These are phyloP conservation scores for Gracilaria caudata DNA, from an alignment of 23 red algal species.

Conservation along the genomic window DNA sequence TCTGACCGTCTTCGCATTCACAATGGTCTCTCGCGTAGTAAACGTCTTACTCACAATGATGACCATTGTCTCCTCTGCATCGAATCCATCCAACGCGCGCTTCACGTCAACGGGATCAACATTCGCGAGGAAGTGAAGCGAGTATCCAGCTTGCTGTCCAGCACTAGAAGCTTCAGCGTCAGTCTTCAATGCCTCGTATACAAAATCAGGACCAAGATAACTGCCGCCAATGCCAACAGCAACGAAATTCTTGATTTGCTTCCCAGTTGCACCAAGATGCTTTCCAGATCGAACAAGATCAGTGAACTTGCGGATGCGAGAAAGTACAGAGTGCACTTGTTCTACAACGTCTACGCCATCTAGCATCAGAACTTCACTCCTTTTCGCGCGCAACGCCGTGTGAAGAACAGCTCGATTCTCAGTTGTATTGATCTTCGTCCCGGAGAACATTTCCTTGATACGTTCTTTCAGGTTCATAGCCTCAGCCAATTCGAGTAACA, in stretches of 20 bases:
- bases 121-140: slow-evolving; percentile 91
- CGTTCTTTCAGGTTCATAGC: slow-evolving; percentile 52
- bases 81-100: slow-evolving; percentile 67
- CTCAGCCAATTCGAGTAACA: slow-evolving; percentile 75
- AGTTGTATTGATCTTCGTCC: slow-evolving; percentile 82
- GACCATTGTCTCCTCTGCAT: slow-evolving; percentile 90
- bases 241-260: slow-evolving; percentile 86
- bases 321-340: slow-evolving; percentile 80
- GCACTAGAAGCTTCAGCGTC: slow-evolving; percentile 62
- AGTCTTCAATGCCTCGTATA: slow-evolving; percentile 88
- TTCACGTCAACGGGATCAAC: slow-evolving; percentile 95
- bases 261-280: slow-evolving; percentile 76
- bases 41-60: slow-evolving; percentile 95
- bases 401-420: slow-evolving; percentile 94
- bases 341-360: slow-evolving; percentile 86
- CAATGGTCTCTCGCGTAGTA: slow-evolving; percentile 91
- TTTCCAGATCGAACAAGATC: slow-evolving; percentile 77
- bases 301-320: slow-evolving; percentile 78
- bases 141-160: slow-evolving; percentile 43
- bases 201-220: slow-evolving; percentile 99
- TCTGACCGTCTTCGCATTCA: slow-evolving; percentile 89
- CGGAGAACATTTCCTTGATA: slow-evolving; percentile 86
- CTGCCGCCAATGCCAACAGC: slow-evolving; percentile 94
- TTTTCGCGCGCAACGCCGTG: slow-evolving; percentile 82
- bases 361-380: slow-evolving; percentile 70